These are phyloP conservation scores for Xylariomycetidae sp. DNA, from an alignment of 2,329 filamentous ascomycete genomes.

Conservation along the genomic window DNA sequence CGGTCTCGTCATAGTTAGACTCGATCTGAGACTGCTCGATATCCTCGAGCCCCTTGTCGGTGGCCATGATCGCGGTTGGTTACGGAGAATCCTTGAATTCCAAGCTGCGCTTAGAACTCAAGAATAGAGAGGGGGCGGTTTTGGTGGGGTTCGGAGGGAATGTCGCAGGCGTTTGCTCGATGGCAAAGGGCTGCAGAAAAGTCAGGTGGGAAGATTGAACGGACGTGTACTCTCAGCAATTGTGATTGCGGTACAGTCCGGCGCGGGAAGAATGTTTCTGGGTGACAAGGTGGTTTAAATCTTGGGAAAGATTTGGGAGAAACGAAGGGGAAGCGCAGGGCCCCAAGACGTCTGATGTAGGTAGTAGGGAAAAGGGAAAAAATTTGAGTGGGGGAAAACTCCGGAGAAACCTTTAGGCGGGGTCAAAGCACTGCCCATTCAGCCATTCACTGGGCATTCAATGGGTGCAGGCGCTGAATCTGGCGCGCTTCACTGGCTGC, in stretches of 20 bases:
- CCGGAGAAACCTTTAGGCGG: conserved; percentile 21
- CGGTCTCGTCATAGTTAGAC: conserved; percentile 99
- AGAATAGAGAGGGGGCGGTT: conserved; percentile 31
- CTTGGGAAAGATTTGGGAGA: conserved; percentile 17
- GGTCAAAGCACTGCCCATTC: conserved; percentile 7
- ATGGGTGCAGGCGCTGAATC: too few species aligned
- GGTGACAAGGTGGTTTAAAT: conserved; percentile 11
- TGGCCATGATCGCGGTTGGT: conserved; percentile 89
- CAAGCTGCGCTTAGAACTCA: conserved; percentile 77
- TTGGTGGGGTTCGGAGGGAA: conserved; percentile 30
- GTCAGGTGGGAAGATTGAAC: conserved; percentile 17
- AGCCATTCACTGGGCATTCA: too few species aligned
- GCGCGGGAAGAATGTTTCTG: conserved; percentile 1
- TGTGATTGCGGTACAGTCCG: conserved; percentile 20
- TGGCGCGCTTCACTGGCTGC: too few species aligned
- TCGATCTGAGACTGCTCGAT: conserved; percentile 77
- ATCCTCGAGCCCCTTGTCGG: conserved; percentile 96
- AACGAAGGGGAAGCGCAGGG: conserved; percentile 18
- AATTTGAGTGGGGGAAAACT: conserved; percentile 26
- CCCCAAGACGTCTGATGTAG: conserved; percentile 14
- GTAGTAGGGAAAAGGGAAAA: conserved; percentile 21
- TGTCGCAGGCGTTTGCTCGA: conserved; percentile 20
- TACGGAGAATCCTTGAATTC: conserved; percentile 58
- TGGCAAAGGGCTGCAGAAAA: conserved; percentile 21
- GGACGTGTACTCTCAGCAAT: conserved; percentile 20